Base-by-base conservation (phyloP, 768 basidiomycete species). In the Punctularia strigosozonata region DNA sequence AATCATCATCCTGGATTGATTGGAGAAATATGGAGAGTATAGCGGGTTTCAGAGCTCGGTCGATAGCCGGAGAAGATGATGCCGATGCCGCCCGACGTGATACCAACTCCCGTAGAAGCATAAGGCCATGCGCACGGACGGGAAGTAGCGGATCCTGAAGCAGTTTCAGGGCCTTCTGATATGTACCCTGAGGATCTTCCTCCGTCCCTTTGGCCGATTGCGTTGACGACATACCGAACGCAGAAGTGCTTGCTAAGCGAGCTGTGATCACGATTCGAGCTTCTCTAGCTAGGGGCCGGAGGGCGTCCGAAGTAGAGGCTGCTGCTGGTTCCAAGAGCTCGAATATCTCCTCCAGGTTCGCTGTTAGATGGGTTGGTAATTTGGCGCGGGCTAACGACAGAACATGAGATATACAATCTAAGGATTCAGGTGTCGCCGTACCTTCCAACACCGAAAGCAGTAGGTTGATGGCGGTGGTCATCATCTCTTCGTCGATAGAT, bases 61-160 rank as follows among this genome's bases (percentile, higher is more conserved):
- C 76, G 10, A 64, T 51, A n/a, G 48, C 44, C 24, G 18, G 23
- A 5, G 37, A 22, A 4, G 49, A 40, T 15, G 37, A 19, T 24
- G 25, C 47, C 39, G 45, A 49, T 51, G 43, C 45, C 48, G 53
- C 47, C 50, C 48, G 32, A 6, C 68, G 59, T 18, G 68, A 63
- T 15, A 91, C 77, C 19, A 97, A 73, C 43, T 87, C 73, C 35
- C 83, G 77, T 17, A 98, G 68, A 18, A 91, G 66, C 25, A 88
- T 64, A 3, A 97, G 65, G 5, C 94, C 94, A 53, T 97, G 91
- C 1, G 88, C 94, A 34, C 92, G 80, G 28, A 98, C 91, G 17
- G 94, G 92, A 7, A 97, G 68, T 25, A 94, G 76, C 1, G 88
- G 82, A 56, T 98, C 94, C 57, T 91, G 85, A 8, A 97, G 63